Conservation (phyloP, 805 yeast species). For the Lipomyces japonicus region DNA sequence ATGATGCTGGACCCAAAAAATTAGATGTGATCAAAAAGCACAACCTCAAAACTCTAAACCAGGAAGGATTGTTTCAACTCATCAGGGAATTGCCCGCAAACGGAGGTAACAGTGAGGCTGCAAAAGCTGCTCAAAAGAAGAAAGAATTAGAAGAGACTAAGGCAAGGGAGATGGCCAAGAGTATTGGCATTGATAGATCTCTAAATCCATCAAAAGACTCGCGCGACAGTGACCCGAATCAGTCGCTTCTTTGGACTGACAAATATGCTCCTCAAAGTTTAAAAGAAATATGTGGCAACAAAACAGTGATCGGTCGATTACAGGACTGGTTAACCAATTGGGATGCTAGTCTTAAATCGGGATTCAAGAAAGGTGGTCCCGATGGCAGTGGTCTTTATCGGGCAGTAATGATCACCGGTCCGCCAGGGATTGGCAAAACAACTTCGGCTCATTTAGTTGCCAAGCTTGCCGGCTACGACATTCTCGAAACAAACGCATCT, state of each 20-base stretch:
- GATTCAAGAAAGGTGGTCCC: constrained; percentile 54
- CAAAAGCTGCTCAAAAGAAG: constrained; percentile 67
- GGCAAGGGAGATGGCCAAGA: constrained; percentile 47
- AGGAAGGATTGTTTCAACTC: constrained; percentile 77
- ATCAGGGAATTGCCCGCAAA: constrained; percentile 79
- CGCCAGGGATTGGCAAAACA: constrained; percentile 94
- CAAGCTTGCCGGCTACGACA: constrained; percentile 69
- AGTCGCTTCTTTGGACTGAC: constrained; percentile 72
- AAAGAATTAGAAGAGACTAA: constrained; percentile 65
- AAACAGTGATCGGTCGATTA: constrained; percentile 63
- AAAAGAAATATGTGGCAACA: constrained; percentile 86
- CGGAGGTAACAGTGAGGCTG: constrained; percentile 83
- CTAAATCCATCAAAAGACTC: background rate
- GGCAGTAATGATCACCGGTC: constrained; percentile 86
- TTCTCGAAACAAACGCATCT: constrained; percentile 84
- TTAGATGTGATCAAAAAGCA: constrained; percentile 70
- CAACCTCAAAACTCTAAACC: constrained; percentile 75
- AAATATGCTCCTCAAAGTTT: constrained; percentile 81
- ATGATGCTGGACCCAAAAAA: constrained; percentile 96
- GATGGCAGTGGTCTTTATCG: constrained; percentile 69
- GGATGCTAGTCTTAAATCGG: constrained; percentile 54
- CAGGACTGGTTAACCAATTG: constrained; percentile 74
- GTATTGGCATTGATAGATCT: constrained; percentile 39
- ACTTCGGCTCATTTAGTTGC: constrained; percentile 85
- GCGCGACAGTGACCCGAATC: background rate